phyloP scores from a whole-genome alignment of 163 green algal genomes.

The Chloromonas sp. region DNA sequence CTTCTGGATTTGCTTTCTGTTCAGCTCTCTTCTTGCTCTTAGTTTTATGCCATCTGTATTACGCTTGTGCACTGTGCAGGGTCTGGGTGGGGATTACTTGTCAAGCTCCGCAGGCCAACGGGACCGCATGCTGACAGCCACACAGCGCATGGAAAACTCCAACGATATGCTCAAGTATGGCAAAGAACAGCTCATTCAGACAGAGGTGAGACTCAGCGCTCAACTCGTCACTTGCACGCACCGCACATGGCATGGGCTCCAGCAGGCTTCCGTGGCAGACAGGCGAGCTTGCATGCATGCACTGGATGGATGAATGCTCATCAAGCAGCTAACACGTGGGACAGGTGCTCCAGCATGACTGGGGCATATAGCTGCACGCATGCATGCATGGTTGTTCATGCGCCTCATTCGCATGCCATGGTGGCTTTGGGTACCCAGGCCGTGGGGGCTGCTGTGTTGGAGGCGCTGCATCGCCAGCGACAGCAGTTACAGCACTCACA shows the following conservation, averaged over 20 bases:
- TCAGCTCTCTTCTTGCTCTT: too few relatives aligned
- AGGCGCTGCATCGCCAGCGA: too few relatives aligned
- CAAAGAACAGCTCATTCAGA: slow-evolving; percentile 81
- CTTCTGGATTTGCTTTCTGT: too few relatives aligned
- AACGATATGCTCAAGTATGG: slow-evolving; percentile 77
- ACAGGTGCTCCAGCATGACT: too few relatives aligned
- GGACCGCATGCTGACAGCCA: slow-evolving; percentile 76
- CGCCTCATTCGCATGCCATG: too few relatives aligned
- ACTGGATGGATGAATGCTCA: neutral
- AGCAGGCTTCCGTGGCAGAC: neutral
- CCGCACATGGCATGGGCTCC: neutral
- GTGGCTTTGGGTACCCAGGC: too few relatives aligned
- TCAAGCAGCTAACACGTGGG: too few relatives aligned
- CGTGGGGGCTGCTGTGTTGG: too few relatives aligned
- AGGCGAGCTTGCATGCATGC: neutral
- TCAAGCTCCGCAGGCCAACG: slow-evolving; percentile 65
- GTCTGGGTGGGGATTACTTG: slow-evolving; percentile 68
- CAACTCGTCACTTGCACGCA: too few relatives aligned
- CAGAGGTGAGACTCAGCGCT: slow-evolving; percentile 63
- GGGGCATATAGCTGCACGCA: too few relatives aligned
- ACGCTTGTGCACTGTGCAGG: slow-evolving; percentile 26
- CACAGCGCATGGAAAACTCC: slow-evolving; percentile 75
- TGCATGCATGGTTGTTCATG: too few relatives aligned
- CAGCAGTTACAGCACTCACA: too few relatives aligned
- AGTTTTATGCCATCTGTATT: neutral